Percentiles rank a stretch among this genome's conserved stretches.
phyloP scores from a whole-genome alignment of 331 rosid genomes.

The Rhamnella rubrinervis region DNA sequence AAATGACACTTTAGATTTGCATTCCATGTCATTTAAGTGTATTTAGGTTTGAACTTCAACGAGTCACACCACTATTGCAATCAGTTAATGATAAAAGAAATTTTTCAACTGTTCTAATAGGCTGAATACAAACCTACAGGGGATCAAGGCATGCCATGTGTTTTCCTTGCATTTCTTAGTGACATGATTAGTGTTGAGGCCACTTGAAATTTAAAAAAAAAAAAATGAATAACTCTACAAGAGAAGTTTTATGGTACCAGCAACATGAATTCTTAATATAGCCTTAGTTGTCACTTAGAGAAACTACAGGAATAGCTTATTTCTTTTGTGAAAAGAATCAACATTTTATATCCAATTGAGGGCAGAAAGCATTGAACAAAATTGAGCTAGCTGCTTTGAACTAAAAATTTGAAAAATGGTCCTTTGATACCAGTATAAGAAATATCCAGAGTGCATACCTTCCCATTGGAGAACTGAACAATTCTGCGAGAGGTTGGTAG shows the following conservation, averaged over 20 bases:
- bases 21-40: not conserved
- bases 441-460: slow-evolving; percentile 27
- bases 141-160: not conserved
- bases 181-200: too few relatives aligned
- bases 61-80: not conserved
- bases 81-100: not conserved
- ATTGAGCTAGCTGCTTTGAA: not conserved
- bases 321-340: too few relatives aligned
- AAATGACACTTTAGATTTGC: not conserved
- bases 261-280: too few relatives aligned
- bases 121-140: not conserved
- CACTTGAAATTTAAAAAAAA: not conserved
- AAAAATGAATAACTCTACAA: too few relatives aligned
- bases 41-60: not conserved
- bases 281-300: too few relatives aligned
- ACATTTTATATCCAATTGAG: too few relatives aligned
- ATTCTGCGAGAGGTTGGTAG: slow-evolving; percentile 62
- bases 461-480: slow-evolving; percentile 62
- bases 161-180: not conserved
- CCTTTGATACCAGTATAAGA: not conserved
- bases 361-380: too few relatives aligned
- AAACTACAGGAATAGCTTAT: too few relatives aligned
- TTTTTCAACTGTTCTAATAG: not conserved
- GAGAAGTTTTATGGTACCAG: too few relatives aligned
- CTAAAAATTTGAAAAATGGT: not conserved